phyloP scores from a whole-genome alignment of 2,329 filamentous ascomycete species.

The Nigrospora osmanthi region DNA sequence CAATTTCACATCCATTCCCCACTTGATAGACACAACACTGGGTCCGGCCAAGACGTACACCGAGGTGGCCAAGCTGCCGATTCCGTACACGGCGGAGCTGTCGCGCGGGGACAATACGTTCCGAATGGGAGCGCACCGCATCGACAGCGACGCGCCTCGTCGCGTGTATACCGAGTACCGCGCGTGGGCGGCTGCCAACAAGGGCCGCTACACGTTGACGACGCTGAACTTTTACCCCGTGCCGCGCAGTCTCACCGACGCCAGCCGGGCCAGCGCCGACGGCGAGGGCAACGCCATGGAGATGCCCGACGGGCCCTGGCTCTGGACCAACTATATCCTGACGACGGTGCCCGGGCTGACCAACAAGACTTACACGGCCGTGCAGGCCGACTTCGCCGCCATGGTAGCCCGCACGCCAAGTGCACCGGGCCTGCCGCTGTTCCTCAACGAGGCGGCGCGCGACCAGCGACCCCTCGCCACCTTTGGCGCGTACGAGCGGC shows the following conservation, averaged over 20 bases:
- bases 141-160: conserved; percentile 12
- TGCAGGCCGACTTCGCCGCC: conserved; percentile 20
- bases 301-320: conserved; percentile 24
- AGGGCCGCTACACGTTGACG: conserved; percentile 16
- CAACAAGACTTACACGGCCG: conserved; percentile 13
- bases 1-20: conserved; percentile 23
- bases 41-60: conserved; percentile 16
- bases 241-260: conserved; percentile 19
- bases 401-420: conserved; percentile 19
- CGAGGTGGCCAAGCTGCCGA: conserved; percentile 23
- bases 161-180: conserved; percentile 16
- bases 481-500: conserved; percentile 20
- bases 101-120: conserved; percentile 23
- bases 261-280: conserved; percentile 17
- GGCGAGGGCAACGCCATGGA: conserved; percentile 20
- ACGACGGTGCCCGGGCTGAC: conserved; percentile 15
- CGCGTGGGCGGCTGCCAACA: conserved; percentile 19
- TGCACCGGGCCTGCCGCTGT: conserved; percentile 16
- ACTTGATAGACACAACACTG: conserved; percentile 16
- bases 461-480: conserved; percentile 18
- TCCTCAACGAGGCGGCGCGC: conserved; percentile 18
- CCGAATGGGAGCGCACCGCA: conserved; percentile 22
- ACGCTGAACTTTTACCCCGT: conserved; percentile 20
- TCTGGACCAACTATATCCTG: conserved; percentile 21
- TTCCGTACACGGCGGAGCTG: conserved; percentile 17